Base-by-base conservation (phyloP, 257 asterid species). In the Solanum medicagineum region DNA sequence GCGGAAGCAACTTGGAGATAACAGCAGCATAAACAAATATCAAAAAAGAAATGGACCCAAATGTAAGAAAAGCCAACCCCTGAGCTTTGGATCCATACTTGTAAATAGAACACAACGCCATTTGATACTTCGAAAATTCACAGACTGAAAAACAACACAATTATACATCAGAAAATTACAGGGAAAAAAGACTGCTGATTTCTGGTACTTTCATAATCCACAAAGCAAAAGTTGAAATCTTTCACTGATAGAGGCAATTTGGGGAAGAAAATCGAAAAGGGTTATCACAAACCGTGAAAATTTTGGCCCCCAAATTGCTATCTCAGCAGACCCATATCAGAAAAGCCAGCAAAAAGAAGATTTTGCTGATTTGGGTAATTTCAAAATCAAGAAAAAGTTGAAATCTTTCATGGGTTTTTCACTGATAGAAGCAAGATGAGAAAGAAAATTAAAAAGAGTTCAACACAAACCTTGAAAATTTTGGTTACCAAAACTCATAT, bases 1-100 rank as follows among this genome's bases (percentile, higher is more conserved):
- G 73, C 9, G 81, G 86, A 75, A 86, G 86, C 45, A 83, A 44
- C 86, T 86, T 86, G 80, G 89, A 86, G 32, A 86, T 54, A 49
- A 84, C 66, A 54, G 49, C 86, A 75, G 84, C 85, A 77, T 83
- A 84, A 13, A 83, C 71, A 86, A 86, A 86, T 42, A 77, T 45
- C 81, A 83, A 68, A 83, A 86, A 86, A 6, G 86, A 83, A 40
- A 83, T 15, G 47, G 83, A 83, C 26, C 89, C 89, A 42, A 86
- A 75, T 42, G 60, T 63, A 12, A 86, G 86, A 77, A 86, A 84
- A 3, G 84, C 75, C 89, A 77, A 84, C 0, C 89, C 89, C 1
- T 86, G 86, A 86, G 85, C 81, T 77, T 17, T 45, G 6, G 86
- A 86, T 2, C 89, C 82, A 65, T 62, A 83, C 85, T 83, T 81